Base-by-base conservation (phyloP, 1,284 basidiomycete genomes). In the Heliocybe sulcata region DNA sequence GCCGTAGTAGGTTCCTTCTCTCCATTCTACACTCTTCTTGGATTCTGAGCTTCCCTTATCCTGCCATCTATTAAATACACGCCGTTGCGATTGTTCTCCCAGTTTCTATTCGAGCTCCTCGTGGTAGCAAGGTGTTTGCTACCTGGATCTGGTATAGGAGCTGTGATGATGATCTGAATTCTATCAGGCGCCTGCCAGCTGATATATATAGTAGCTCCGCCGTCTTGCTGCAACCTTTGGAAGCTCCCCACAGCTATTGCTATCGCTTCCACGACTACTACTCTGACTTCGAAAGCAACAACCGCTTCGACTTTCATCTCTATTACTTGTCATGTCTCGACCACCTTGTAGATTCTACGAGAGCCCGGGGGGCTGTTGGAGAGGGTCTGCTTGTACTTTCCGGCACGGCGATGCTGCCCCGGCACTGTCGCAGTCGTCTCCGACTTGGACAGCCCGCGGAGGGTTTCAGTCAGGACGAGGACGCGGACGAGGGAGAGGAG, bases 361-460 rank as follows among this genome's bases (percentile, higher is more conserved):
- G 42, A 61, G 20, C 12, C 64, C 62, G 3, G 61, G 61, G 6
- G 65, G 65, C 4, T 66, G 64, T 35, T 56, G 62, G 33, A 54
- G 35, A 19, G 60, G 61, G 25, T 25, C 52, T 2, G 29, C 29
- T 42, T 65, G 65, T 54, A 35, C 10, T 1, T 66, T 64, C 51
- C 51, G 49, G 11, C 64, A 65, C 47, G 48, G 57, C 14, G 56
- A 45, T 12, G 35, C 38, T 11, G 38, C 4, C 3, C 26, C 12
- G n/a, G 10, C 6, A 35, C 3, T 14, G 9, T 49, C 20, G 35
- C 38, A n/a, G 35, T n/a, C 51, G 6, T 4, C 29, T 10, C 19
- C 8, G 4, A n/a, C 16, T 35, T n/a, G n/a, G 4, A n/a, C 3
- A 9, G 23, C 14, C 10, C 47, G 8, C 47, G 12, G 20, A 22